Evolutionary conservation across 331 rosid species (phyloP).

Genomic region (Malus hybrid): DNA sequence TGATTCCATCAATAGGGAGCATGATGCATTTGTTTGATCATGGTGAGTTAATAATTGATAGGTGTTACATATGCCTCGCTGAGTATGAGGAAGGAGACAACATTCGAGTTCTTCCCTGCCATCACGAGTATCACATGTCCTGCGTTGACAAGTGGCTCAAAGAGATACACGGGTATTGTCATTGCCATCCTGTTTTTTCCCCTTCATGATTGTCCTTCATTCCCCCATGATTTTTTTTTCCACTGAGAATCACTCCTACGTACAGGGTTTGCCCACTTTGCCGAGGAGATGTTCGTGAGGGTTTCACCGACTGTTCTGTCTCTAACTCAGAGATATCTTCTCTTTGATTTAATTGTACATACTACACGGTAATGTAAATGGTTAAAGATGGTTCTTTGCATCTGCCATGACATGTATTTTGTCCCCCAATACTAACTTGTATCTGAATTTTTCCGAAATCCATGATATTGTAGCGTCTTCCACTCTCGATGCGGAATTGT

Average conservation of each 20-base stretch:
- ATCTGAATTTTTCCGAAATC: slow-evolving; percentile 3
- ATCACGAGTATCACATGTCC: slow-evolving; percentile 80
- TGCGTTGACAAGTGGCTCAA: slow-evolving; percentile 98
- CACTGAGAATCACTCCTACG: neutral
- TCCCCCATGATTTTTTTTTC: neutral
- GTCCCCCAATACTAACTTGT: neutral
- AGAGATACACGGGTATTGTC: slow-evolving; percentile 87
- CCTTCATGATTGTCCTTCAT: neutral
- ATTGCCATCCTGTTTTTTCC: slow-evolving; percentile 4
- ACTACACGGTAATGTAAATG: slow-evolving; percentile 34
- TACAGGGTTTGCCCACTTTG: slow-evolving; percentile 49
- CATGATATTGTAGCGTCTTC: neutral
- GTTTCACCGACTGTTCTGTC: slow-evolving; percentile 11
- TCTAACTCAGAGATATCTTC: slow-evolving; percentile 23
- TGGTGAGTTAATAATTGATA: slow-evolving; percentile 15
- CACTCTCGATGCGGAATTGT: slow-evolving; percentile 1
- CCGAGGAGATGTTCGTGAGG: slow-evolving; percentile 46
- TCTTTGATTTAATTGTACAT: slow-evolving; percentile 32
- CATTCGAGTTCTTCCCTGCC: slow-evolving; percentile 91
- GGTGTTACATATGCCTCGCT: slow-evolving; percentile 94
- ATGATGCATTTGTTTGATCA: neutral
- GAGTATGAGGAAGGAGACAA: slow-evolving; percentile 95
- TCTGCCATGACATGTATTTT: neutral
- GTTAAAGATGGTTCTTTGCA: neutral
- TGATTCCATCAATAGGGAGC: neutral